Percentiles rank a stretch among this genome's conserved stretches.
phyloP scores from a whole-genome alignment of 1,139 yeast species.

The Debaryomyces fabryi region DNA sequence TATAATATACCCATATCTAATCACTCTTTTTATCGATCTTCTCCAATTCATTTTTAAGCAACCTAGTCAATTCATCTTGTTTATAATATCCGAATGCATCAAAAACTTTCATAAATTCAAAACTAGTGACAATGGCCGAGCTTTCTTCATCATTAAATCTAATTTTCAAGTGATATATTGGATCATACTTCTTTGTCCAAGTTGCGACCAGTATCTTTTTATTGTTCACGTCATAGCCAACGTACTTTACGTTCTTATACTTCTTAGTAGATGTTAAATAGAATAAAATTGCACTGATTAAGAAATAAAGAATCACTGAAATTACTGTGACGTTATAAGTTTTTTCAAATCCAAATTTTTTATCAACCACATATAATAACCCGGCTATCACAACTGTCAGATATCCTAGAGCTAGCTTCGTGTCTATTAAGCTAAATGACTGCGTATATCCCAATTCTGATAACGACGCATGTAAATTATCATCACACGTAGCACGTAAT shows the following conservation, averaged over 20 bases:
- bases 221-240: conserved; percentile 49
- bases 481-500: conserved; percentile 54
- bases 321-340: conserved; percentile 35
- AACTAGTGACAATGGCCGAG: conserved; percentile 20
- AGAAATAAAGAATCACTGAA: conserved; percentile 54
- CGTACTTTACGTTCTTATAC: conserved; percentile 58
- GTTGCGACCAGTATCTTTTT: conserved; percentile 41
- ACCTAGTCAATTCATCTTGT: conserved; percentile 37
- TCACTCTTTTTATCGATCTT: conserved; percentile 22
- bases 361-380: conserved; percentile 65
- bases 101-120: conserved; percentile 49
- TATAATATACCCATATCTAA: conserved; percentile 3
- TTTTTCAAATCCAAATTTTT: conserved; percentile 52
- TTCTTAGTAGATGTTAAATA: conserved; percentile 42
- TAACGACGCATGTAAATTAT: conserved; percentile 48
- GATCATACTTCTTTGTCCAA: conserved; percentile 46
- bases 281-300: conserved; percentile 51
- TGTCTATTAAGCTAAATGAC: conserved; percentile 58
- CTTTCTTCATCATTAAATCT: conserved; percentile 28
- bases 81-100: conserved; percentile 52
- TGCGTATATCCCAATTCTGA: conserved; percentile 64
- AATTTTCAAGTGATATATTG: conserved; percentile 42
- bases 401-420: conserved; percentile 71
- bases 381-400: conserved; percentile 69
- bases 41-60: conserved; percentile 32